These are phyloP conservation scores for Cyanidiococcus yangmingshanensis DNA, from an alignment of 23 red algal species.

Conservation along the genomic window DNA sequence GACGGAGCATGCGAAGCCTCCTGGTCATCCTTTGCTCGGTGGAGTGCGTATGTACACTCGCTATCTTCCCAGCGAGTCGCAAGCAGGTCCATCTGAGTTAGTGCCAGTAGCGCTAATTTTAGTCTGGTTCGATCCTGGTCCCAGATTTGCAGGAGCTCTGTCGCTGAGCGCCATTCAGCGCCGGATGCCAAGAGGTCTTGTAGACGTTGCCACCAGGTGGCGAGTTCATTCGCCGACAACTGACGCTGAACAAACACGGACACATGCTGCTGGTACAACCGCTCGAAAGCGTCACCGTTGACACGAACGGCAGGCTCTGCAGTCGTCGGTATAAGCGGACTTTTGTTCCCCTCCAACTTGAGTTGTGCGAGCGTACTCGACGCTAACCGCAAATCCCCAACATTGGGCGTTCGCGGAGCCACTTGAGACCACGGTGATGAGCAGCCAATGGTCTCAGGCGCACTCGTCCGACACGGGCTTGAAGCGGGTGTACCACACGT, in stretches of 20 bases:
- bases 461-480: neutral
- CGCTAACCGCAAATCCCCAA: slow-evolving; percentile 1
- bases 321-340: neutral
- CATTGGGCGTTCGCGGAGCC: neutral
- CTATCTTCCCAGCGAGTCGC: neutral
- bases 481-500: neutral
- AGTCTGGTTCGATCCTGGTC: neutral
- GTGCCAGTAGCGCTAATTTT: neutral
- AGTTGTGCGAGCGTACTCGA: neutral
- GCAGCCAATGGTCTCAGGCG: neutral
- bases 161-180: neutral
- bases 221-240: neutral
- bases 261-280: neutral
- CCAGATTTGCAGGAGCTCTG: neutral
- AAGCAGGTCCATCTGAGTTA: neutral
- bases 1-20: neutral
- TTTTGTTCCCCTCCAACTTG: neutral
- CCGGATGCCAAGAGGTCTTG: neutral
- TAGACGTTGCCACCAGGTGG: neutral
- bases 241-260: neutral
- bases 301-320: neutral
- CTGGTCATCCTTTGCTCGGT: neutral
- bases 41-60: neutral
- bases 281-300: neutral
- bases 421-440: neutral